Conservation (phyloP, 1,139 yeast genomes). For the Magnusiomyces clavatus region DNA sequence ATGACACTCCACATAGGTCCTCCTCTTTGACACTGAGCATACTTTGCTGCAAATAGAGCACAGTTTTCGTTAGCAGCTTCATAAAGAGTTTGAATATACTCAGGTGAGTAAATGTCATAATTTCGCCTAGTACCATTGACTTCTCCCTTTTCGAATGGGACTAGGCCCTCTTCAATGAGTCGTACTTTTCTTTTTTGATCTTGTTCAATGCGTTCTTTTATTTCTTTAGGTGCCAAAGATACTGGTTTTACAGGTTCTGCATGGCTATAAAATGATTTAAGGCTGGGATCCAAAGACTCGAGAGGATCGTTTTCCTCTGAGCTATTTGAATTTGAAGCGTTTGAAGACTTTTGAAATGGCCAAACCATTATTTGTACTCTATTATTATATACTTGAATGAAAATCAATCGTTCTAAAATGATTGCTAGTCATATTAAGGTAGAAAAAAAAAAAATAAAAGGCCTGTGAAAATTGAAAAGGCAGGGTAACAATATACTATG, state of each 20-base stretch:
- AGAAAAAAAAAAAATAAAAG: too few relatives aligned
- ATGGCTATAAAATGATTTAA: slow-evolving; percentile 9
- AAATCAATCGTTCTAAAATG: too few relatives aligned
- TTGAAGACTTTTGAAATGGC: too few relatives aligned
- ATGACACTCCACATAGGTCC: slow-evolving; percentile 13
- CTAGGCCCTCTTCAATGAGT: slow-evolving; percentile 1
- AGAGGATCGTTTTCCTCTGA: background rate
- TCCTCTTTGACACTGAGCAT: slow-evolving; percentile 13
- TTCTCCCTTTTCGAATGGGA: slow-evolving; percentile 11
- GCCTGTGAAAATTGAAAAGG: too few relatives aligned
- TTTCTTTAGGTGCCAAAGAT: slow-evolving; percentile 12
- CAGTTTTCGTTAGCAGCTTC: slow-evolving; percentile 15
- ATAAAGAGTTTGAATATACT: slow-evolving; percentile 12
- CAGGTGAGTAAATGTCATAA: slow-evolving; percentile 8
- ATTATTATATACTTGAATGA: too few relatives aligned
- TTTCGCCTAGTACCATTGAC: slow-evolving; percentile 8
- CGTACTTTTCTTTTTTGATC: slow-evolving; percentile 5
- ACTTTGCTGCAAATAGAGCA: slow-evolving; percentile 10
- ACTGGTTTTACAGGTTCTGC: slow-evolving; percentile 14
- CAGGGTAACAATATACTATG: too few relatives aligned
- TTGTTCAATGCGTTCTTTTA: slow-evolving; percentile 9
- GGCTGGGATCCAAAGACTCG: slow-evolving; percentile 8
- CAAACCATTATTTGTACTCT: too few relatives aligned
- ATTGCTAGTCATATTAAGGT: too few relatives aligned
- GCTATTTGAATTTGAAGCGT: too few relatives aligned